Base-by-base conservation (phyloP, 2,329 filamentous ascomycete species). In the Cladophialophora bantiana region DNA sequence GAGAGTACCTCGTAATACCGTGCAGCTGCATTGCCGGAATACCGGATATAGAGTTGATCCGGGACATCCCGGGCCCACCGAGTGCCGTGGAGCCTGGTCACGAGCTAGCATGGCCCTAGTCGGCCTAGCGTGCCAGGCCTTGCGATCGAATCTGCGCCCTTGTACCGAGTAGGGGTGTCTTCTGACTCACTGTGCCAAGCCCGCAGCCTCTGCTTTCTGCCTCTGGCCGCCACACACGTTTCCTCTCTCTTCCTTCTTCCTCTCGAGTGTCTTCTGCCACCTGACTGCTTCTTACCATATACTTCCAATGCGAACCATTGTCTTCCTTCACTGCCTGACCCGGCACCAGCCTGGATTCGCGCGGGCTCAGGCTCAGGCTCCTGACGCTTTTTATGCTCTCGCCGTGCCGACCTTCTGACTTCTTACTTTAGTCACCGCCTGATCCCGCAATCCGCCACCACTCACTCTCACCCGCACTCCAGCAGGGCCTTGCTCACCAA, bases 401-500 rank as follows among this genome's bases (percentile, higher is more conserved):
- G 45, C 18, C 20, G 18, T 7, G 7, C 32, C 35, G n/a, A 42
- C 18, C 32, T 38, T 36, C 13, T 38, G 36, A 36, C 32, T 20
- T 13, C 59, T 54, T 9, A 32, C n/a, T 18, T 5, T 31, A 50
- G 26, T 20, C 45, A 50, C 45, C 45, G 57, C 31, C 38, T 34
- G 42, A 35, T 34, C 38, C 32, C 42, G 26, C 57, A 50, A n/a
- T 26, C 18, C 31, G 52, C 57, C 57, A 45, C 57, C 57, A 59
- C 42, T 50, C 57, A 26, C 26, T 26, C 26, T 26, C 26, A 26
- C 26, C 26, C 26, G 26, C 26, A 26, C 26, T 26, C 26, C 2
- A 26, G 34, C 35, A 13, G 15, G 55, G 18, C 32, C 26, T n/a
- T 59, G 62, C 62, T 60, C 62, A 65, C 48, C 62, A 60, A 65